phyloP scores from a whole-genome alignment of 805 yeast species.

The Lachancea sp. region DNA sequence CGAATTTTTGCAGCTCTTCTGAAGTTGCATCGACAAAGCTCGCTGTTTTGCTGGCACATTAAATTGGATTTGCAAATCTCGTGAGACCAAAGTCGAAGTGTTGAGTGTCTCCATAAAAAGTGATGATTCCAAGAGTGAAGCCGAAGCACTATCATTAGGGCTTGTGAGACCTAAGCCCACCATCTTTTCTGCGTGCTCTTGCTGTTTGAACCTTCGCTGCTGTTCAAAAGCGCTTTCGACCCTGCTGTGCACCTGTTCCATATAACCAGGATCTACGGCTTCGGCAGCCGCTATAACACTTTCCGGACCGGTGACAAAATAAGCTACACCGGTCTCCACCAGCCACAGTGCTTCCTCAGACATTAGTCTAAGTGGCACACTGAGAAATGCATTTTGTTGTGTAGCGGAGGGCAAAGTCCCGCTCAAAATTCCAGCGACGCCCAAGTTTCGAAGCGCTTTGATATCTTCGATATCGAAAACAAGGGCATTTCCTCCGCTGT shows the following conservation, averaged over 20 bases:
- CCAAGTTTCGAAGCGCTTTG: constrained; percentile 48
- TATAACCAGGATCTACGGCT: constrained; percentile 2
- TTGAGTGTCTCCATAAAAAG: constrained; percentile 22
- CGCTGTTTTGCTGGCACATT: constrained; percentile 1
- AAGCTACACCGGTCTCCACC: constrained; percentile 38
- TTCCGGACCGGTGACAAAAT: constrained; percentile 9
- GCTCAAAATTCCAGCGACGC: constrained; percentile 66
- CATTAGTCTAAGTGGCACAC: constrained; percentile 70
- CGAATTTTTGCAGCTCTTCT: constrained; percentile 8
- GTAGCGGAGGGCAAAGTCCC: constrained; percentile 90
- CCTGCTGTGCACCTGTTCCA: constrained; percentile 3
- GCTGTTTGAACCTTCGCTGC: constrained; percentile 19
- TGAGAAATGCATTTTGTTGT: constrained; percentile 84
- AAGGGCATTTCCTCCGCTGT: constrained; percentile 37
- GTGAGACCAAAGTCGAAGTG: constrained; percentile 9
- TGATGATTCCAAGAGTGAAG: constrained; percentile 20
- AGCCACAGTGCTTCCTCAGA: constrained; percentile 71
- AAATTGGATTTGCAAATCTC: background rate
- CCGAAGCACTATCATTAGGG: background rate
- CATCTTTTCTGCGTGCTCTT: constrained; percentile 20
- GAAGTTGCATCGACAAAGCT: background rate
- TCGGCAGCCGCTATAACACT: constrained; percentile 3
- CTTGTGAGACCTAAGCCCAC: constrained; percentile 15
- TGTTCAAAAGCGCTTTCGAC: constrained; percentile 15
- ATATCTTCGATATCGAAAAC: constrained; percentile 55